Conservation (phyloP, 352 stramenopile genomes). For the Aphanomyces euteiches region DNA sequence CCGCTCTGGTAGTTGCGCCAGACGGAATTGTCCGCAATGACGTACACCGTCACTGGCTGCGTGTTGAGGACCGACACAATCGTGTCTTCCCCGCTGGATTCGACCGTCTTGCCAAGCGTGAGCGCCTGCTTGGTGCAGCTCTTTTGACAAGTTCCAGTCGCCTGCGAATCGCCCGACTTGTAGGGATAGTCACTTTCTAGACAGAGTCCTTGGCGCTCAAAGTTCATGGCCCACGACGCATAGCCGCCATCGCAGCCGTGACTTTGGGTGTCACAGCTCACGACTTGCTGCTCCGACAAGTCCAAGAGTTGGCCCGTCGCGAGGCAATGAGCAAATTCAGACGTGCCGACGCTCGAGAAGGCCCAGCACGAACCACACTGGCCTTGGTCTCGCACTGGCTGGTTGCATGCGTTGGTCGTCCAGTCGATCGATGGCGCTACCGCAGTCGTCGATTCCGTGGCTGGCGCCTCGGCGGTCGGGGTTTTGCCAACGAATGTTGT, state of each 20-base stretch:
- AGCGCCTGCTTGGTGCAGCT: not conserved
- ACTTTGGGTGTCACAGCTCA: slow-evolving; percentile 65
- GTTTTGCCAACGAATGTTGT: not conserved
- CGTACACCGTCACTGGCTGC: slow-evolving; percentile 92
- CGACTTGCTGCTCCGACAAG: slow-evolving; percentile 89
- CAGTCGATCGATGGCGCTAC: not conserved
- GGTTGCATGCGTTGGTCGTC: not conserved
- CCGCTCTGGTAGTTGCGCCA: slow-evolving; percentile 96
- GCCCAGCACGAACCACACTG: slow-evolving; percentile 90
- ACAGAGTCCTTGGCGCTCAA: not conserved
- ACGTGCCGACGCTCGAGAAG: slow-evolving; percentile 87
- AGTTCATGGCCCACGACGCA: not conserved
- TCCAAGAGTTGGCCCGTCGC: slow-evolving; percentile 61
- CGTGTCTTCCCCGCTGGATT: slow-evolving; percentile 65
- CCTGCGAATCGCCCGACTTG: not conserved
- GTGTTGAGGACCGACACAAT: slow-evolving; percentile 86
- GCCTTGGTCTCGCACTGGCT: slow-evolving; percentile 65
- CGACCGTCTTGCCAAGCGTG: slow-evolving; percentile 37
- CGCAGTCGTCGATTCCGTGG: too few relatives aligned
- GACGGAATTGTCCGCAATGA: slow-evolving; percentile 88
- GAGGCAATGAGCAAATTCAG: slow-evolving; percentile 87
- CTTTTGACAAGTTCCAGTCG: not conserved
- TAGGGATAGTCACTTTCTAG: not conserved
- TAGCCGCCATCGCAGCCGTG: not conserved
- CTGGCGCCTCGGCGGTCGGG: not conserved